Percentiles rank a stretch among this genome's conserved stretches.
phyloP scores from a whole-genome alignment of 139 green algal species.

The Coccomyxa sp. region DNA sequence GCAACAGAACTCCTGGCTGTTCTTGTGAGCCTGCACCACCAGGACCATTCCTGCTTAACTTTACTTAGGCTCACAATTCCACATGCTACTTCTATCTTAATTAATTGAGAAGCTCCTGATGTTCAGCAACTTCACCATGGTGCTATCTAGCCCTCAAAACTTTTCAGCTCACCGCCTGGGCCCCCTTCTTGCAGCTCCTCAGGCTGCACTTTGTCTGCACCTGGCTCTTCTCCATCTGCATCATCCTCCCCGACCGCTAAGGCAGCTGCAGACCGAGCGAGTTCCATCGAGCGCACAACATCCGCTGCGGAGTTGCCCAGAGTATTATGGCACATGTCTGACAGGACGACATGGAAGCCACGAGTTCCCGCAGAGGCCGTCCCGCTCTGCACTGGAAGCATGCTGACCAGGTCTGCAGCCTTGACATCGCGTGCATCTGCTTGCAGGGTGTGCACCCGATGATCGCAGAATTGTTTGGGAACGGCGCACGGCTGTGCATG shows the following conservation, averaged over 20 bases:
- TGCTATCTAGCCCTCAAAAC: constrained; percentile 12
- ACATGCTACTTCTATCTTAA: too few relatives aligned
- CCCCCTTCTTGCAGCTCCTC: too few relatives aligned
- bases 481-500: neutral
- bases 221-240: too few relatives aligned
- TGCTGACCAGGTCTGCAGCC: neutral
- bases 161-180: constrained; percentile 13
- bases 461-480: constrained; percentile 41
- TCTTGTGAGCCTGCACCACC: neutral
- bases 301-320: constrained; percentile 47
- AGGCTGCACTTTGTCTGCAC: too few relatives aligned
- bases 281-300: constrained; percentile 69
- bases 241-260: constrained; percentile 50
- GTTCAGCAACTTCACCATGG: neutral
- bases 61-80: neutral
- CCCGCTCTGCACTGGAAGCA: too few relatives aligned
- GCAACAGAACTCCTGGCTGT: constrained; percentile 32
- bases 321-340: constrained; percentile 80
- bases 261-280: constrained; percentile 62
- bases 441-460: constrained; percentile 50
- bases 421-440: constrained; percentile 16
- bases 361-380: neutral
- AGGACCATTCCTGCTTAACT: constrained; percentile 23
- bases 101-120: neutral
- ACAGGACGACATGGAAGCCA: constrained; percentile 68